Conservation (phyloP, 495 filamentous ascomycete species). For the Aspergillus nidulans region DNA sequence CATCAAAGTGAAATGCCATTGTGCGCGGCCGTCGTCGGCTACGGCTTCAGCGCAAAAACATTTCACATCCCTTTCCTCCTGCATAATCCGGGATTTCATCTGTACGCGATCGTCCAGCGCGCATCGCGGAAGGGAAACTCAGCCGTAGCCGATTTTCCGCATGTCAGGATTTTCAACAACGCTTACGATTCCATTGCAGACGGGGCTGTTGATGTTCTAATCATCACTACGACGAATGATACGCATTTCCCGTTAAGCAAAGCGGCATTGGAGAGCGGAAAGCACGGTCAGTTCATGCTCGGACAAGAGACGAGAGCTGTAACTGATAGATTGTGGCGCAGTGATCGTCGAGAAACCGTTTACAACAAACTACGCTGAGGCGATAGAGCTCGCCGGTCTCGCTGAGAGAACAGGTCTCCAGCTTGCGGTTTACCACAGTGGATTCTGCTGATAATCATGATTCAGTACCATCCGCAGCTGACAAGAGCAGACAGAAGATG, state of each 20-base stretch:
- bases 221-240: not conserved
- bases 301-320: too few species aligned
- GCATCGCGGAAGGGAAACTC: not conserved
- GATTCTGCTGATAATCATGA: not conserved
- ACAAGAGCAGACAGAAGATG: not conserved
- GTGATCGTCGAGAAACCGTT: not conserved
- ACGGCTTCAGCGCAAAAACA: not conserved
- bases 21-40: not conserved
- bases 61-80: not conserved
- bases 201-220: not conserved
- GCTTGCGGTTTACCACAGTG: not conserved
- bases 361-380: not conserved
- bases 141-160: not conserved
- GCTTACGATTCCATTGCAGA: not conserved
- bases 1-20: not conserved
- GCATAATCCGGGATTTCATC: not conserved
- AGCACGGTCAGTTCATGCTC: not conserved
- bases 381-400: not conserved
- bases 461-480: not conserved
- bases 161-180: not conserved
- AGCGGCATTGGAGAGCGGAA: not conserved
- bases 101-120: not conserved
- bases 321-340: too few species aligned
- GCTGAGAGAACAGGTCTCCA: not conserved
- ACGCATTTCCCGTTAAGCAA: not conserved